Conservation (phyloP, 768 basidiomycete genomes). For the Terana coerulea region DNA sequence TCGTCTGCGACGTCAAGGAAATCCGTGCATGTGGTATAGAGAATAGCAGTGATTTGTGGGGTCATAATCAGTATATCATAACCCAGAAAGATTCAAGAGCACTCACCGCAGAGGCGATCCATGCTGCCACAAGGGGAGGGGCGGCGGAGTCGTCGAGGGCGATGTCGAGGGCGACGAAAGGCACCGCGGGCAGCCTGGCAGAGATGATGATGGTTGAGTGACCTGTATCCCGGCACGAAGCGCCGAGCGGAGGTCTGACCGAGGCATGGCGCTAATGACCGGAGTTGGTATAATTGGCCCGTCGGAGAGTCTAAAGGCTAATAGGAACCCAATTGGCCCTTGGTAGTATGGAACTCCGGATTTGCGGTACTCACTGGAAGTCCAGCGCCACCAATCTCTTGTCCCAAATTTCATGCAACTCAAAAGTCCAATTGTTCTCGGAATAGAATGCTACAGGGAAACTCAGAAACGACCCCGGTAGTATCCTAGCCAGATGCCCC, state of each 20-base stretch:
- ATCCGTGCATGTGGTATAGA: conserved; percentile 5
- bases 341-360: too few relatives aligned
- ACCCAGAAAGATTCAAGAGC: conserved; percentile 4
- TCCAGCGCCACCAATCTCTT: too few relatives aligned
- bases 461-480: conserved; percentile 36
- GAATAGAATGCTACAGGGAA: too few relatives aligned
- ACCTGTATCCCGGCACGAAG: neutral
- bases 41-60: neutral
- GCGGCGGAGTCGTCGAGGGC: conserved; percentile 1
- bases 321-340: too few relatives aligned
- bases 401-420: too few relatives aligned
- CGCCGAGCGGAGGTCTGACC: conserved; percentile 5
- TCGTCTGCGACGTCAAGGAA: conserved; percentile 40
- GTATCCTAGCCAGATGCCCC: conserved; percentile 60
- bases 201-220: conserved; percentile 16
- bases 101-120: conserved; percentile 68
- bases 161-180: conserved; percentile 8
- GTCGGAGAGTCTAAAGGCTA: conserved; percentile 2
- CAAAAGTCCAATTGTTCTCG: too few relatives aligned
- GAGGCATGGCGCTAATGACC: conserved; percentile 5
- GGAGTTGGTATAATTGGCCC: neutral
- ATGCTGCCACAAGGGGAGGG: conserved; percentile 28
- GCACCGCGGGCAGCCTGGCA: conserved; percentile 4
- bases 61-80: neutral
- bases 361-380: too few relatives aligned